Percentiles rank a stretch among this genome's conserved stretches.
phyloP scores from a whole-genome alignment of 805 yeast species.

The Lipomyces sp. region DNA sequence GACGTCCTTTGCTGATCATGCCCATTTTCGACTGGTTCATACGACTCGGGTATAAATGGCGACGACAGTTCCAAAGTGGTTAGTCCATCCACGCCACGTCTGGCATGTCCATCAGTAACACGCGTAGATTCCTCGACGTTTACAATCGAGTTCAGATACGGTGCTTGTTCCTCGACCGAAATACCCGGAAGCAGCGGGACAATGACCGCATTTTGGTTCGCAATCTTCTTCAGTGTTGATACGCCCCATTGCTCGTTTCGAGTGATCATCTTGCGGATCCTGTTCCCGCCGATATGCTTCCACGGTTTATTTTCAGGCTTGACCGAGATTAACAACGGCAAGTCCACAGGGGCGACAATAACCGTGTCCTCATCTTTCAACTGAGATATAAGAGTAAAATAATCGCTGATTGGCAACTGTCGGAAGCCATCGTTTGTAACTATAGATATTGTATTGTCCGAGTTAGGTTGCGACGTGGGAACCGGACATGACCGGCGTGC shows the following conservation, averaged over 20 bases:
- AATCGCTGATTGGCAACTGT: constrained; percentile 40
- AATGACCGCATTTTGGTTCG: constrained; percentile 35
- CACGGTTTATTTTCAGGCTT: constrained; percentile 9
- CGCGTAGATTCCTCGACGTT: constrained; percentile 8
- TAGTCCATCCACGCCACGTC: constrained; percentile 31
- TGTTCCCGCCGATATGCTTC: constrained; percentile 44
- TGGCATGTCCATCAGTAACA: neutral
- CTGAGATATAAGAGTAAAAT: constrained; percentile 36
- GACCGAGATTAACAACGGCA: constrained; percentile 31
- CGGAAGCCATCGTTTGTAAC: constrained; percentile 48
- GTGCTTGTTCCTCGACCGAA: constrained; percentile 34
- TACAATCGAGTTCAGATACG: constrained; percentile 36
- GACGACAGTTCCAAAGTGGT: constrained; percentile 30
- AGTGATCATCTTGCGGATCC: constrained; percentile 46
- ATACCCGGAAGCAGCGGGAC: constrained; percentile 46
- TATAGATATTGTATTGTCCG: constrained; percentile 43
- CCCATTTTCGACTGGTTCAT: constrained; percentile 16
- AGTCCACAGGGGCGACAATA: constrained; percentile 44
- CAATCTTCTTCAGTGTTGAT: constrained; percentile 30
- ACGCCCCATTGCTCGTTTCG: constrained; percentile 47
- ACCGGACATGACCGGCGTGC: constrained; percentile 45
- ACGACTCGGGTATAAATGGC: constrained; percentile 17
- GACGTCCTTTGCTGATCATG: constrained; percentile 10
- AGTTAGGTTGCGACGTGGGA: constrained; percentile 45
- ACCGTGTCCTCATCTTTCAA: constrained; percentile 43